These are phyloP conservation scores for Cymbopogon citratus DNA, from an alignment of 176 grass and related monocot genomes.

Conservation along the genomic window DNA sequence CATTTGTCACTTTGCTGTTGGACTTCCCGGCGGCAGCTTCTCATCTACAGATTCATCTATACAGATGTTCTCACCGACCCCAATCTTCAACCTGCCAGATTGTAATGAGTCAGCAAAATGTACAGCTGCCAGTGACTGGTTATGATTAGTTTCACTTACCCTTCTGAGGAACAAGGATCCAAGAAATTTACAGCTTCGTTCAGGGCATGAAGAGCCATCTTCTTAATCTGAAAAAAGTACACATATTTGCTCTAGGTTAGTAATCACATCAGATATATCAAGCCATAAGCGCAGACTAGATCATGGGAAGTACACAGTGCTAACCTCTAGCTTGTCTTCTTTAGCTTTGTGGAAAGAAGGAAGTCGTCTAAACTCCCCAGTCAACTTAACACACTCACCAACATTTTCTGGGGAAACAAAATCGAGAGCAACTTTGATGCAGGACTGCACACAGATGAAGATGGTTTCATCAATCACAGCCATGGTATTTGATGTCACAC, in stretches of 20 bases:
- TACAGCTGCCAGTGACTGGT: neutral
- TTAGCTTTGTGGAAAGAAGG: constrained; percentile 65
- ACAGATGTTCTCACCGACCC: neutral
- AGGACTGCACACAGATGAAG: constrained; percentile 59
- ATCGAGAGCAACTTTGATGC: constrained; percentile 77
- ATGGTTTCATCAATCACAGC: constrained; percentile 7
- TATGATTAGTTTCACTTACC: constrained; percentile 10
- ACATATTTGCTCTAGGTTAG: neutral
- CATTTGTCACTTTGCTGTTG: neutral
- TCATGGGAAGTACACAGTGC: neutral
- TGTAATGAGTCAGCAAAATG: neutral
- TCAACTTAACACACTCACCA: constrained; percentile 53
- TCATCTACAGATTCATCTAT: neutral
- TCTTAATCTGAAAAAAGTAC: constrained; percentile 46
- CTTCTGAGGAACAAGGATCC: constrained; percentile 25
- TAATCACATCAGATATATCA: neutral
- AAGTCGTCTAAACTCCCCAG: constrained; percentile 62
- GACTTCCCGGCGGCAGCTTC: neutral
- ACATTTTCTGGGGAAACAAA: constrained; percentile 86
- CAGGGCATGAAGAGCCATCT: constrained; percentile 68
- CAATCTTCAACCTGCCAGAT: neutral
- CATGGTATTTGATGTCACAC: constrained; percentile 2
- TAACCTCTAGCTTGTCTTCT: constrained; percentile 80
- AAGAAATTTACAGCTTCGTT: constrained; percentile 37
- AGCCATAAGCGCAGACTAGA: neutral